phyloP scores from a whole-genome alignment of 768 basidiomycete species.

The Pleurotus giganteus region DNA sequence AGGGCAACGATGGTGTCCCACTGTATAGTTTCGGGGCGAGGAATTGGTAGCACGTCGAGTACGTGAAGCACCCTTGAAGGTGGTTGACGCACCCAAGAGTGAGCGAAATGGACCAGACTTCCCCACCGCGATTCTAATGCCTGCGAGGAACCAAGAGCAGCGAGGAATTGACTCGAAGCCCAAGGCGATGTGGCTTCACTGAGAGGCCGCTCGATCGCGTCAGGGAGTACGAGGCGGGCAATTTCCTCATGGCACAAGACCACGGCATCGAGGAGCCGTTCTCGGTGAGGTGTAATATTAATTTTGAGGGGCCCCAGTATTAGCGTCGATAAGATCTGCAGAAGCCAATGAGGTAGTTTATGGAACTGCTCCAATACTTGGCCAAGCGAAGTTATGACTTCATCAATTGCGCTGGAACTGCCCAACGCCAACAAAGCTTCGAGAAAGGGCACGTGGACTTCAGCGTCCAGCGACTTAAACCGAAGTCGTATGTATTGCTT shows the following conservation, averaged over 20 bases:
- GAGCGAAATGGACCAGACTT: slow-evolving; percentile 37
- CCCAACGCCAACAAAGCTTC: slow-evolving; percentile 32
- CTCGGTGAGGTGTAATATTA: slow-evolving; percentile 27
- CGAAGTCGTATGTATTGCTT: slow-evolving; percentile 39
- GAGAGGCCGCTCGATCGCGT: background rate
- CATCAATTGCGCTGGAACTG: slow-evolving; percentile 23
- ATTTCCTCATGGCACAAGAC: slow-evolving; percentile 27
- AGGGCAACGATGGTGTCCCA: background rate
- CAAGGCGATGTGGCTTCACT: background rate
- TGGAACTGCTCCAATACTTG: slow-evolving; percentile 29
- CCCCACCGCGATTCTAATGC: slow-evolving; percentile 38
- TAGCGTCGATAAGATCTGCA: slow-evolving; percentile 40
- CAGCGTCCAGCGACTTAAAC: slow-evolving; percentile 32
- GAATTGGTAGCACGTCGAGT: background rate
- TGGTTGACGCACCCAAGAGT: slow-evolving; percentile 17
- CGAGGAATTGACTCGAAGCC: background rate
- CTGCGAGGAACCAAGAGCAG: slow-evolving; percentile 27
- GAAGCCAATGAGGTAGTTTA: slow-evolving; percentile 32
- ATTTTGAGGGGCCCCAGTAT: slow-evolving; percentile 24
- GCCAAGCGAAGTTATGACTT: slow-evolving; percentile 35
- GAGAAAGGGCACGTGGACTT: slow-evolving; percentile 48
- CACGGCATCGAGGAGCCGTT: slow-evolving; percentile 32
- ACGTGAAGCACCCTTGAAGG: background rate
- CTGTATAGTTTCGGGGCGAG: background rate
- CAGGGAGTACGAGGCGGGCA: slow-evolving; percentile 20